Evolutionary conservation across 768 basidiomycete genomes (phyloP).

Genomic region (Collybiopsis confluens): DNA sequence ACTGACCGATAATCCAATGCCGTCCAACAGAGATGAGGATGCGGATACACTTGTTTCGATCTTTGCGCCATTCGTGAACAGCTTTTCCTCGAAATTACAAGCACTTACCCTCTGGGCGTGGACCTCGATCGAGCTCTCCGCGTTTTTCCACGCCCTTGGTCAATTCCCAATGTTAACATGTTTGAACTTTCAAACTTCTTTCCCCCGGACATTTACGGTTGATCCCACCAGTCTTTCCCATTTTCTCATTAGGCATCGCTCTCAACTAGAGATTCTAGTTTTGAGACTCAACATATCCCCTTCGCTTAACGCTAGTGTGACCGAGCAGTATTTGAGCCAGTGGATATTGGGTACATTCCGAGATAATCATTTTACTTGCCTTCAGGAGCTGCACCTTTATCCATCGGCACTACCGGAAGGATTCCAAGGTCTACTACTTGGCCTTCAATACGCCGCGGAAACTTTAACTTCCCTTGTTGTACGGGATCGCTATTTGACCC

Average conservation of each 20-base stretch:
- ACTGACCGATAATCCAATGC: constrained; percentile 30
- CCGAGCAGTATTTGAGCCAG: constrained; percentile 27
- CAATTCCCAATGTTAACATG: constrained; percentile 28
- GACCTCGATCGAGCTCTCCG: constrained; percentile 36
- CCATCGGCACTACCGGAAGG: constrained; percentile 32
- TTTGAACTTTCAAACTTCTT: constrained; percentile 34
- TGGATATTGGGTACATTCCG: constrained; percentile 29
- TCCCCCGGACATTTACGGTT: constrained; percentile 30
- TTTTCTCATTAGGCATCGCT: constrained; percentile 25
- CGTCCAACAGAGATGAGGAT: constrained; percentile 14
- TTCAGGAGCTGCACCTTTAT: constrained; percentile 33
- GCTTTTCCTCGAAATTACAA: constrained; percentile 28
- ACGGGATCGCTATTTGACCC: constrained; percentile 35
- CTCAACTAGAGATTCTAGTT: constrained; percentile 28
- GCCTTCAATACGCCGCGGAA: constrained; percentile 25
- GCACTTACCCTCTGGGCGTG: constrained; percentile 36
- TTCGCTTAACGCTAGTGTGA: neutral
- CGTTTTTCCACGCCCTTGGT: constrained; percentile 29
- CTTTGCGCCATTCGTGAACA: constrained; percentile 38
- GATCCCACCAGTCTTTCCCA: constrained; percentile 32
- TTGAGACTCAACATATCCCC: constrained; percentile 35
- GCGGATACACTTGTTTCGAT: constrained; percentile 22
- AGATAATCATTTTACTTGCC: constrained; percentile 17
- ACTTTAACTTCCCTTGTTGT: constrained; percentile 32
- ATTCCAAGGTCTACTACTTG: constrained; percentile 28